Evolutionary conservation across 257 asterid genomes (phyloP), one percentile per base, ranked within the genome.

Genomic region (Solanum piurae): DNA sequence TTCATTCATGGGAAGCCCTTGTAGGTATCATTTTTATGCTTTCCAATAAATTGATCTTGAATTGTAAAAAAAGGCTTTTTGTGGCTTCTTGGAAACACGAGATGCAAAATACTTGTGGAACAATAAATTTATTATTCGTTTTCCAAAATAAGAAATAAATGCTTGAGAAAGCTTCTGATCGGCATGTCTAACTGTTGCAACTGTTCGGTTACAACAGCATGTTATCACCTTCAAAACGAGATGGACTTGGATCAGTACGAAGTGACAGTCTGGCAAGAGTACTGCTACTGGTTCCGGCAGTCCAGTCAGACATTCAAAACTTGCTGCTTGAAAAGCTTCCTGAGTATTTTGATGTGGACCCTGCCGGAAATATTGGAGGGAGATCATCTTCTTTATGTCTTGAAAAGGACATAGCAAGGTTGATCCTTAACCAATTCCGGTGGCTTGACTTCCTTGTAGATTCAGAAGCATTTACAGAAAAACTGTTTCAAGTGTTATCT

Each of bases 381-480:
- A 23, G 87, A 83, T 88, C 92, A 25, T 89, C 89, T 83, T 86
- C 92, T 33, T 87, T 88, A 88, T 90, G 92, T 76, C 91, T 94
- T 72, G 95, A 94, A 36, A 96, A 95, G 85, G 97, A 95, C 91
- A 77, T 94, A 85, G 95, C 97, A 25, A 90, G 96, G 95, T 89
- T 94, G 87, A 94, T 95, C 86, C 88, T 94, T 86, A 93, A 94
- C 89, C 98, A 95, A 76, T 95, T 95, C 77, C 93, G 95, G 73
- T 95, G 98, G 98, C 98, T 95, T 66, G 98, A 95, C 89, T 95
- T 95, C 91, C 95, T 95, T 60, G 98, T 94, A 71, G 90, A 93
- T 90, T 91, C 95, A 37, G 94, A 91, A 86, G 92, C 93, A 40
- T 95, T 95, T 87, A 91, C 96, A 75, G 95, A 92, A 88, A 94